A percentile compares a stretch with the other conserved stretches of the same genome.
Evolutionary conservation across 2,329 filamentous ascomycete genomes (phyloP).

Genomic region (Monosporascus cannonballus): DNA sequence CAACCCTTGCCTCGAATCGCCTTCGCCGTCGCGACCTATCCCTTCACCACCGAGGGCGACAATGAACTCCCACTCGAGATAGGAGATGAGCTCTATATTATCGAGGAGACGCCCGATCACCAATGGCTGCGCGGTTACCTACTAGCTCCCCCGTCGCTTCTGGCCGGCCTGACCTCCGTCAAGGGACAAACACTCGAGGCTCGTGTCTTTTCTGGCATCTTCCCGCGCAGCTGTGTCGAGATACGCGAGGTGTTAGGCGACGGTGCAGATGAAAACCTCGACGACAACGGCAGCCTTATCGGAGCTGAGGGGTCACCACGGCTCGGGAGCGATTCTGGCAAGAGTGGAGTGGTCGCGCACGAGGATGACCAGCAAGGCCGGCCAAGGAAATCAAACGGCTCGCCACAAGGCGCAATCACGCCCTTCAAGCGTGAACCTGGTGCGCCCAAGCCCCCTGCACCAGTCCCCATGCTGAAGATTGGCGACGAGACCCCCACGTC

Average conservation of each 20-base stretch:
- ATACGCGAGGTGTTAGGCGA: constrained; percentile 88
- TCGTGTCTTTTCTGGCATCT: constrained; percentile 97
- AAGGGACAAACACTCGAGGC: constrained; percentile 93
- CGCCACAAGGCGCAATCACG: background rate
- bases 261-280: constrained; percentile 42
- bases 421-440: constrained; percentile 52
- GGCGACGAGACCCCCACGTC: constrained; percentile 95
- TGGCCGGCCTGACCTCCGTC: constrained; percentile 83
- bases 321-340: constrained; percentile 44
- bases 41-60: constrained; percentile 79
- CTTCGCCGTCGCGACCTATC: constrained; percentile 94
- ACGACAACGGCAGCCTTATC: constrained; percentile 31
- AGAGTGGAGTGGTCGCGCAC: constrained; percentile 43
- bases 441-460: constrained; percentile 74
- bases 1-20: constrained; percentile 93
- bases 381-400: constrained; percentile 1
- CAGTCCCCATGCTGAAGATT: constrained; percentile 95
- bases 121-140: constrained; percentile 95
- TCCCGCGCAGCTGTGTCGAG: constrained; percentile 90
- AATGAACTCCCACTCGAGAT: constrained; percentile 95
- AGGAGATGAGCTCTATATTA: constrained; percentile 97
- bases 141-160: constrained; percentile 84
- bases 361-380: constrained; percentile 4
- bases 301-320: constrained; percentile 26
- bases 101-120: constrained; percentile 88